These are phyloP conservation scores for Solanum commersonii DNA, from an alignment of 257 asterid species.

Conservation along the genomic window DNA sequence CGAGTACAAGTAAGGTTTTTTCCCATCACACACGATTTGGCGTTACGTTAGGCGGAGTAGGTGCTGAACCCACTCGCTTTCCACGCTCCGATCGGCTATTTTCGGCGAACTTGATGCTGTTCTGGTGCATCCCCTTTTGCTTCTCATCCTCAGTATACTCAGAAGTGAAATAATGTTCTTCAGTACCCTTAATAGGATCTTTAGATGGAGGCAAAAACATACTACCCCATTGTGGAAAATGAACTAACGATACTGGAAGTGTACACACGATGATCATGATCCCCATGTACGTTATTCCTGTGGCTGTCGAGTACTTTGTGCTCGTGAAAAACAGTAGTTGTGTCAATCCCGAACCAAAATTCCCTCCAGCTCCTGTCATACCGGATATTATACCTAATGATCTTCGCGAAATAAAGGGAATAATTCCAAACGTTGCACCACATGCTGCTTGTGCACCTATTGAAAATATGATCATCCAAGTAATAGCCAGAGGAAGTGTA, in stretches of 20 bases:
- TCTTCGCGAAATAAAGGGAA: constrained; percentile 43
- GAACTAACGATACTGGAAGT: constrained; percentile 6
- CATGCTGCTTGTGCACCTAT: constrained; percentile 53
- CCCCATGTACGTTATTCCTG: constrained; percentile 30
- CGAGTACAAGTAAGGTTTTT: background rate
- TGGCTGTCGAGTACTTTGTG: constrained; percentile 14
- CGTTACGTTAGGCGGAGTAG: constrained; percentile 11
- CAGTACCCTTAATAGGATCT: constrained; percentile 1
- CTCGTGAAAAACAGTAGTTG: constrained; percentile 39
- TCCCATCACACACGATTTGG: background rate
- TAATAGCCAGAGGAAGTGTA: constrained; percentile 29
- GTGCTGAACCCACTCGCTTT: background rate
- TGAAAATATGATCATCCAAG: constrained; percentile 42
- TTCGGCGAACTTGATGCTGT: constrained; percentile 16
- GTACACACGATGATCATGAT: constrained; percentile 17
- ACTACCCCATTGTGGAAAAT: constrained; percentile 29
- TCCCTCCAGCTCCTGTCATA: constrained; percentile 54
- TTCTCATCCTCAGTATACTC: constrained; percentile 18
- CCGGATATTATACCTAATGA: constrained; percentile 43
- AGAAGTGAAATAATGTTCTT: constrained; percentile 8
- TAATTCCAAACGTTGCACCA: constrained; percentile 43
- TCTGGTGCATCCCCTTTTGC: constrained; percentile 13
- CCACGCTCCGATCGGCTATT: constrained; percentile 15
- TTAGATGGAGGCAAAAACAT: constrained; percentile 20
- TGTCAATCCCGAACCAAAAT: constrained; percentile 49